Base-by-base conservation (phyloP, 768 basidiomycete species). In the Thelephora aurantiotincta region DNA sequence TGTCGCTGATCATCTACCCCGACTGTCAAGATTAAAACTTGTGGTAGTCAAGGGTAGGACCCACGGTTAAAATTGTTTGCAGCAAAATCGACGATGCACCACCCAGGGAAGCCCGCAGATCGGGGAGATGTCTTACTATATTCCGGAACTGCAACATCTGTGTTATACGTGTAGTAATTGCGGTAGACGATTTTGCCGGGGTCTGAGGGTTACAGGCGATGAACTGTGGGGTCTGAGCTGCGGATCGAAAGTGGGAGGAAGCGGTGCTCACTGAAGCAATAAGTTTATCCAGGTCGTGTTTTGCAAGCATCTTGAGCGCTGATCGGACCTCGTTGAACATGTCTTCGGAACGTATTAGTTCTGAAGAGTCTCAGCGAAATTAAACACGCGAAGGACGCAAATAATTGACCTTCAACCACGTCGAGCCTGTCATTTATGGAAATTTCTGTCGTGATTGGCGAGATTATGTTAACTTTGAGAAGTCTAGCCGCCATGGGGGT, bases 401-500 rank as follows among this genome's bases (percentile, higher is more conserved):
- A 14, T 43, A 12, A 4, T 46, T 11, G 46, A 75, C 91, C 87
- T 71, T 89, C 80, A 2, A 96, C 90, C 9, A 79, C 86, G 51
- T 94, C 89, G 14, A 96, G 72, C 11, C 94, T 74, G 0, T 82
- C 80, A 54, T 91, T 77, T 36, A 96, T 80, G 1, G 80, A 71
- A 44, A 62, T 63, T 55, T 76, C 75, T 1, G 73, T 80, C 80
- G 82, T 87, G 26, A 84, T 68, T 0, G 92, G 92, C 11, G 91
- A 82, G 12, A 96, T 68, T 33, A 97, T 71, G 50, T 80, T 92
- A 16, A 80, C 74, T 45, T 86, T 73, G 35, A 97, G 63, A 35
- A 93, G 71, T 6, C 94, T 73, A 2, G 78, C 65, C 1, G 82
- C 94, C 91, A 97, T 97, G 0, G 91, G 80, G 0, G 93, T 97